Percentiles rank a stretch among this genome's conserved stretches.
Conservation (phyloP, 2,329 filamentous ascomycete genomes). For the Xylariaceae sp. region DNA sequence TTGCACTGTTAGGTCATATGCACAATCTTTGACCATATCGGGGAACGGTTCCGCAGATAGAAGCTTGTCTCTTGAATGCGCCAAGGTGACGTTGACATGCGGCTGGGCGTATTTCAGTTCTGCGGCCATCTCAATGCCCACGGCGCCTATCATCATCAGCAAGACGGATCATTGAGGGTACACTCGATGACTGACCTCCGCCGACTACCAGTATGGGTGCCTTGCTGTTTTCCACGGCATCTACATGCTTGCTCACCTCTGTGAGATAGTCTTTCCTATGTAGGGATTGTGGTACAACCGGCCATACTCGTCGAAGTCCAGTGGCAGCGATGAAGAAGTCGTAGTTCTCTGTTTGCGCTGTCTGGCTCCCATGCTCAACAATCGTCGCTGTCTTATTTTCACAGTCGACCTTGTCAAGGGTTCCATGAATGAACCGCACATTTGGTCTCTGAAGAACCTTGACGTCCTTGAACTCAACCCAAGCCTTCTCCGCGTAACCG, state of each 20-base stretch:
- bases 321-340: conserved; percentile 77
- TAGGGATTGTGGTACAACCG: conserved; percentile 70
- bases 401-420: conserved; percentile 62
- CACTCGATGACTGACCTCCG: conserved; percentile 51
- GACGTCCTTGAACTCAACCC: conserved; percentile 70
- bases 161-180: background rate
- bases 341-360: conserved; percentile 54
- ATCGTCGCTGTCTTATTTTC: conserved; percentile 62
- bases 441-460: conserved; percentile 65
- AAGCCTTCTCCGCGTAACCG: conserved; percentile 66
- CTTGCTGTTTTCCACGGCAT: conserved; percentile 52
- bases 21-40: conserved; percentile 67
- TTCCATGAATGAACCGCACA: conserved; percentile 68
- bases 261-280: conserved; percentile 64
- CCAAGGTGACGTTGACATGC: conserved; percentile 66
- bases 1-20: conserved; percentile 61
- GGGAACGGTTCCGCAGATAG: conserved; percentile 75
- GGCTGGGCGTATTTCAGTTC: conserved; percentile 74
- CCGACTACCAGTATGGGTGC: conserved; percentile 73
- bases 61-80: conserved; percentile 71
- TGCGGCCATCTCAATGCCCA: conserved; percentile 80
- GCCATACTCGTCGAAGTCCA: conserved; percentile 70
- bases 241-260: conserved; percentile 64
- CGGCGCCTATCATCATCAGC: conserved; percentile 55
- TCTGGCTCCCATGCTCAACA: conserved; percentile 50